These are phyloP conservation scores for Anethum foeniculum DNA, from an alignment of 140 eudicot genomes.

Conservation along the genomic window DNA sequence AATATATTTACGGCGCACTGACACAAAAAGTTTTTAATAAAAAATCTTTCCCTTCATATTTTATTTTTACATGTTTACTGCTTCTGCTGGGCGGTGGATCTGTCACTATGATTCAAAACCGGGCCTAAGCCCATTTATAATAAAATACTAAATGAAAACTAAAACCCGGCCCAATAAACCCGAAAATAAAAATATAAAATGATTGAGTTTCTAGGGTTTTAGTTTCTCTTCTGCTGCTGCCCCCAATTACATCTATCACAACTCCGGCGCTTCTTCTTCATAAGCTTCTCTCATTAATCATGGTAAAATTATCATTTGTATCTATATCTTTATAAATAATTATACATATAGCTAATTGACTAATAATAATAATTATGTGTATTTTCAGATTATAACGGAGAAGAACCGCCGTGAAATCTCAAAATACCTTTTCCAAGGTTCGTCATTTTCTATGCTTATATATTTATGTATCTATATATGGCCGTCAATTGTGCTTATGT, in stretches of 20 bases:
- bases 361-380: background rate
- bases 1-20: too few relatives aligned
- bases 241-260: background rate
- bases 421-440: background rate
- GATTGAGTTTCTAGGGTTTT: background rate
- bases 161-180: background rate
- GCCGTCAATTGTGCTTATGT: background rate
- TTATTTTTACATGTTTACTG: too few relatives aligned
- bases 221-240: background rate
- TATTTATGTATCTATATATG: background rate
- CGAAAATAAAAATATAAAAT: background rate
- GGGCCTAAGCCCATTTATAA: too few relatives aligned
- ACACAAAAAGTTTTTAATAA: too few relatives aligned
- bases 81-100: too few relatives aligned
- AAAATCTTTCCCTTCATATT: too few relatives aligned
- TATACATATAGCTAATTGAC: background rate
- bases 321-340: background rate
- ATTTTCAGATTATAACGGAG: background rate
- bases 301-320: background rate
- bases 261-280: background rate
- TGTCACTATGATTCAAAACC: too few relatives aligned
- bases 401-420: slow-evolving; percentile 7
- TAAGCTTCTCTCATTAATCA: background rate
- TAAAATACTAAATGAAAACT: background rate
- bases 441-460: background rate